Conservation (phyloP, 2,329 filamentous ascomycete genomes). For the Aspergillus brasiliensis region DNA sequence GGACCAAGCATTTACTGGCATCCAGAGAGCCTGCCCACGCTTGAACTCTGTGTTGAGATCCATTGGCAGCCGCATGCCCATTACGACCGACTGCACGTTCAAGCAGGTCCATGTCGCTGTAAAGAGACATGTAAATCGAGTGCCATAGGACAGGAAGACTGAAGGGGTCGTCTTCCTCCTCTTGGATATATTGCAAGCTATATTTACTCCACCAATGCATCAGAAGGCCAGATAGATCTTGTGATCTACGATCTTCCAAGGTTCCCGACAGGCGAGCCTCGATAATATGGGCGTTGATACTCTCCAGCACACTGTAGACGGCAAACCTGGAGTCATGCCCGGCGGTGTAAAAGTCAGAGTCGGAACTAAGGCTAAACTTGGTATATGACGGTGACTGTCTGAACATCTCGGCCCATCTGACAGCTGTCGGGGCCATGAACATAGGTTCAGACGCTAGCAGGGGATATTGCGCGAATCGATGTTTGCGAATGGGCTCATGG, state of each 20-base stretch:
- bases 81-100: slow-evolving; percentile 32
- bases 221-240: slow-evolving; percentile 12
- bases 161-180: slow-evolving; percentile 19
- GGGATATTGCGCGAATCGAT: slow-evolving; percentile 6
- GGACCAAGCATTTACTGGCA: slow-evolving; percentile 21
- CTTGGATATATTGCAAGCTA: neutral
- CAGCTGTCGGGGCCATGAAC: slow-evolving; percentile 21
- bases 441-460: slow-evolving; percentile 20
- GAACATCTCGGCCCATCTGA: slow-evolving; percentile 16
- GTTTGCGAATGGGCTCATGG: slow-evolving; percentile 23
- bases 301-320: slow-evolving; percentile 9
- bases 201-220: slow-evolving; percentile 28
- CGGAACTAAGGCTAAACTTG: neutral
- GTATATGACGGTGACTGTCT: neutral
- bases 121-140: slow-evolving; percentile 29
- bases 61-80: slow-evolving; percentile 15
- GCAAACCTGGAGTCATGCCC: neutral
- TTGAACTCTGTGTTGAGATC: neutral
- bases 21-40: slow-evolving; percentile 15
- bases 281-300: slow-evolving; percentile 22
- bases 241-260: slow-evolving; percentile 1
- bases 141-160: slow-evolving; percentile 35
- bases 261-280: slow-evolving; percentile 22
- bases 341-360: neutral
- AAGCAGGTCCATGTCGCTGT: slow-evolving; percentile 31